Evolutionary conservation across 2,329 filamentous ascomycete species (phyloP).

Genomic region (Setomelanomma holmii): DNA sequence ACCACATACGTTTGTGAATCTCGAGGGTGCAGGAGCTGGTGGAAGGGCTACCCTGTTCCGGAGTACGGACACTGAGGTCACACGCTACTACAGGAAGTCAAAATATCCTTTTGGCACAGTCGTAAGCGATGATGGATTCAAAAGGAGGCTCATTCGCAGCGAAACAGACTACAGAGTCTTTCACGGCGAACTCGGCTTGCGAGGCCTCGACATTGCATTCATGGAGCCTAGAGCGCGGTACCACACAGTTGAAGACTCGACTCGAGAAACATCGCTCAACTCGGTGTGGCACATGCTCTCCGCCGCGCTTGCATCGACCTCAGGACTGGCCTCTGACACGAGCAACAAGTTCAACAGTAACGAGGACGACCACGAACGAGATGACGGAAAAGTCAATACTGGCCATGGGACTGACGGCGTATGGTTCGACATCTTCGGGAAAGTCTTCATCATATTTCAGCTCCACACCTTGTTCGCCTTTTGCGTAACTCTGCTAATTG

Average conservation of each 20-base stretch:
- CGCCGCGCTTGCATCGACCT: conserved; percentile 76
- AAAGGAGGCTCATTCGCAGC: conserved; percentile 77
- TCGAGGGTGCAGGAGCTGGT: conserved; percentile 93
- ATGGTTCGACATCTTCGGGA: conserved; percentile 94
- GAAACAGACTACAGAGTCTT: conserved; percentile 92
- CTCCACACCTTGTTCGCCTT: conserved; percentile 87
- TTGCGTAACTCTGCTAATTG: conserved; percentile 82
- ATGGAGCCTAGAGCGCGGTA: conserved; percentile 85
- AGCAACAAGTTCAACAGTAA: conserved; percentile 72
- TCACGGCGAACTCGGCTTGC: conserved; percentile 75
- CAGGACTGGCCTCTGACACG: conserved; percentile 72
- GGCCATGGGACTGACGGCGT: conserved; percentile 74
- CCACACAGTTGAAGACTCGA: conserved; percentile 89
- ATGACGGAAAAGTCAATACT: conserved; percentile 67
- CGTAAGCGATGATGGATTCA: conserved; percentile 83
- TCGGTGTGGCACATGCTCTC: conserved; percentile 96
- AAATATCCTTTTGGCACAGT: conserved; percentile 84
- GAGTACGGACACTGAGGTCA: conserved; percentile 85
- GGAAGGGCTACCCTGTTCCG: conserved; percentile 88
- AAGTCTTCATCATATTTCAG: conserved; percentile 76
- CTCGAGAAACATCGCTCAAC: conserved; percentile 73
- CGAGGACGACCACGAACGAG: conserved; percentile 58
- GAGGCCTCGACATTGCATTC: conserved; percentile 92
- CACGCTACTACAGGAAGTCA: conserved; percentile 74
- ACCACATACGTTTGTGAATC: conserved; percentile 87